Percentiles rank a stretch among this genome's conserved stretches.
Evolutionary conservation across 768 basidiomycete species (phyloP).

Genomic region (Mycena polygramma): DNA sequence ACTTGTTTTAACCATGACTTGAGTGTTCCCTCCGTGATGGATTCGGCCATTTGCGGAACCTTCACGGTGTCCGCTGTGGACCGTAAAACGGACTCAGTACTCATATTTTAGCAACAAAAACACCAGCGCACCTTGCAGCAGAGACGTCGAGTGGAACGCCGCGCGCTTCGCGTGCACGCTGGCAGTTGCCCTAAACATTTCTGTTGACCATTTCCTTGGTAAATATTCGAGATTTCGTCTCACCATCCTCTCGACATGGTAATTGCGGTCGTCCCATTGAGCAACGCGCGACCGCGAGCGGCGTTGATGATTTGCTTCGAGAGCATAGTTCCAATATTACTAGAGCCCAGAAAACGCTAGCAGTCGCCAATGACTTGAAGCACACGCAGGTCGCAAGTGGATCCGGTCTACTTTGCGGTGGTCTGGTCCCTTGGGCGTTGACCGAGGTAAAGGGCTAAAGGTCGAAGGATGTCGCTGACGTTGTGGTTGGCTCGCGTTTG

Average conservation of each 20-base stretch:
- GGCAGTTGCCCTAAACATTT: conserved; percentile 53
- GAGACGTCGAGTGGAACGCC: conserved; percentile 77
- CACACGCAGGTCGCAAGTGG: conserved; percentile 1
- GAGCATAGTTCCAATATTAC: conserved; percentile 59
- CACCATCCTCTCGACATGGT: conserved; percentile 65
- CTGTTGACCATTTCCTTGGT: conserved; percentile 20
- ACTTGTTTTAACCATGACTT: conserved; percentile 95
- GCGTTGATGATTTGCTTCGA: conserved; percentile 77
- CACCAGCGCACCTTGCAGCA: conserved; percentile 71
- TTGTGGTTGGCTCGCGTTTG: no score
- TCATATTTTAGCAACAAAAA: neutral
- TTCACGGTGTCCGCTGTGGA: conserved; percentile 80
- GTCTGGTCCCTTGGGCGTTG: neutral
- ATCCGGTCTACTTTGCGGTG: conserved; percentile 1
- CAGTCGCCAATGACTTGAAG: neutral
- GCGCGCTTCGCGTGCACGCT: conserved; percentile 63
- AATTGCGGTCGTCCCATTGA: conserved; percentile 50
- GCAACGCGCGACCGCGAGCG: conserved; percentile 71
- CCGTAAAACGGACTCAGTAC: conserved; percentile 2
- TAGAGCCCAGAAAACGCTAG: conserved; percentile 8
- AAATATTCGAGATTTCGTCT: conserved; percentile 35
- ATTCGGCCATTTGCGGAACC: conserved; percentile 98
- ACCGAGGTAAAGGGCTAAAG: neutral
- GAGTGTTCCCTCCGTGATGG: conserved; percentile 96
- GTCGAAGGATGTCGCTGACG: no score